Evolutionary conservation across 306 rosid species (phyloP).

Genomic region (Mimosa bimucronata): DNA sequence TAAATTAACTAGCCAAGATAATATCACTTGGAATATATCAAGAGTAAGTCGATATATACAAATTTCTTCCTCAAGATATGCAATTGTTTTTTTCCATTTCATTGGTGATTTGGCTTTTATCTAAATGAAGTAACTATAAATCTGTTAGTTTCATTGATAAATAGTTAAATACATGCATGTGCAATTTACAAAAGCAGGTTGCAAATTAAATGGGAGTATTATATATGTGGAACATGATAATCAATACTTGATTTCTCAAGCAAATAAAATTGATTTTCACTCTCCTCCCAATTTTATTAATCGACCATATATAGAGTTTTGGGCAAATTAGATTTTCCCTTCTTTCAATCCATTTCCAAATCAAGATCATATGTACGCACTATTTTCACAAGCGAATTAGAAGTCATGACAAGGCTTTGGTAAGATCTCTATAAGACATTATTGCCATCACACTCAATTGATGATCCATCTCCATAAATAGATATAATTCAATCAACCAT

Average conservation of each 20-base stretch:
- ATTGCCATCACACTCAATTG: not conserved
- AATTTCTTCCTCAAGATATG: not conserved
- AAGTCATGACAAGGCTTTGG: not conserved
- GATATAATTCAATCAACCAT: slow-evolving; percentile 10
- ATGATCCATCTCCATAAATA: not conserved
- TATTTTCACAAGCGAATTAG: not conserved
- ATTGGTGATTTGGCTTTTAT: not conserved
- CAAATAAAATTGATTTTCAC: not conserved
- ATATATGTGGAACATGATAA: not conserved
- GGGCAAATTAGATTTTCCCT: not conserved
- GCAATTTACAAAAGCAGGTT: not conserved
- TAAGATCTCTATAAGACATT: not conserved
- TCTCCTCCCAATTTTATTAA: not conserved
- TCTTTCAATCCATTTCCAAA: not conserved
- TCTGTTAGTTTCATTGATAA: too few relatives aligned
- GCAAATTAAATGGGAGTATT: not conserved
- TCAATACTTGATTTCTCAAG: not conserved
- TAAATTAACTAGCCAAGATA: not conserved
- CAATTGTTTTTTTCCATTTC: too few relatives aligned
- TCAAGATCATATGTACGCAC: not conserved
- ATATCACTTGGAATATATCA: not conserved
- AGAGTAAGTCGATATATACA: too few relatives aligned
- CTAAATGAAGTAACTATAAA: too few relatives aligned
- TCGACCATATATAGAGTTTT: not conserved
- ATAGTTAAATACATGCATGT: too few relatives aligned